Evolutionary conservation across 306 rosid genomes (phyloP).

Genomic region (Gillenia trifoliata): DNA sequence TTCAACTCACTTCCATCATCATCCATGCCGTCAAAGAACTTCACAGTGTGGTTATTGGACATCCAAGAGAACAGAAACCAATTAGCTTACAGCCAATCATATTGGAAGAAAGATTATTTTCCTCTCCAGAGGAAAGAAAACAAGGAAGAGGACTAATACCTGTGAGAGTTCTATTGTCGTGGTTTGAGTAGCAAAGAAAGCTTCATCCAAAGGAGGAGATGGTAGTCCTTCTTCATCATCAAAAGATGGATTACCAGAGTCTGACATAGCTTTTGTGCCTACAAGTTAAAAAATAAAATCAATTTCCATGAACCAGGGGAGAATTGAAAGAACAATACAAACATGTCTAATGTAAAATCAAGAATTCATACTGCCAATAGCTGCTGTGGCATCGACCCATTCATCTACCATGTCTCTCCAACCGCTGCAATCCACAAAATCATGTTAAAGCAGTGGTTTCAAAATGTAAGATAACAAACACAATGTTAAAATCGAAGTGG

Average conservation of each 20-base stretch:
- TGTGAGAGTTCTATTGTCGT: constrained; percentile 75
- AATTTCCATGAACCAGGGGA: background rate
- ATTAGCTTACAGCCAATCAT: constrained; percentile 36
- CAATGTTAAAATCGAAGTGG: background rate
- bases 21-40: constrained; percentile 99
- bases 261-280: constrained; percentile 66
- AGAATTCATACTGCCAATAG: constrained; percentile 35
- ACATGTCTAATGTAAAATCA: background rate
- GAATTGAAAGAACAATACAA: background rate
- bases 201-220: constrained; percentile 89
- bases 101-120: background rate
- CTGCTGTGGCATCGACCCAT: constrained; percentile 58
- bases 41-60: constrained; percentile 24
- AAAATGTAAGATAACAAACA: background rate
- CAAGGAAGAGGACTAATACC: constrained; percentile 33
- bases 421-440: constrained; percentile 41
- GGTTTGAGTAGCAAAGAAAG: constrained; percentile 55
- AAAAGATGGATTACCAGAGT: constrained; percentile 57
- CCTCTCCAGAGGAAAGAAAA: background rate
- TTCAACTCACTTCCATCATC: constrained; percentile 90
- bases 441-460: constrained; percentile 10
- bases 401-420: constrained; percentile 80
- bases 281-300: constrained; percentile 14
- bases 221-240: constrained; percentile 84
- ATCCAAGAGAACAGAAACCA: constrained; percentile 27